A percentile compares a stretch with the other conserved stretches of the same genome.
Evolutionary conservation across 2,329 filamentous ascomycete species (phyloP).

Genomic region (Diaporthe citri): DNA sequence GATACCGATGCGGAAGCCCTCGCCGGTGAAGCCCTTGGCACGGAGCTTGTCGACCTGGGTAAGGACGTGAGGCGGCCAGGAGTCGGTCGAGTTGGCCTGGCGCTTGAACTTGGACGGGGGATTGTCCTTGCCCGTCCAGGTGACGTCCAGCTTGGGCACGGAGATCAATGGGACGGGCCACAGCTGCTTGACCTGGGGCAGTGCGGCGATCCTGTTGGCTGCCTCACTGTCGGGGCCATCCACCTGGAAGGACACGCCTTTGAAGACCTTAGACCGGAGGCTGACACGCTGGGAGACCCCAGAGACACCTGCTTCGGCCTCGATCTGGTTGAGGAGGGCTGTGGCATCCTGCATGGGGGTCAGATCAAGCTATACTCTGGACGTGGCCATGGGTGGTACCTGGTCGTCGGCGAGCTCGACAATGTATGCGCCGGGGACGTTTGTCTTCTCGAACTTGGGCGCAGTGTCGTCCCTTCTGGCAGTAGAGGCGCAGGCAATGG

Average conservation of each 20-base stretch:
- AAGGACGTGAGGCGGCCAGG: conserved; percentile 47
- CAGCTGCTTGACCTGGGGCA: conserved; percentile 46
- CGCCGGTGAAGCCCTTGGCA: conserved; percentile 57
- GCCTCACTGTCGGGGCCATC: conserved; percentile 31
- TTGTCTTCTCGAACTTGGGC: background rate
- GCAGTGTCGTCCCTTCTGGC: background rate
- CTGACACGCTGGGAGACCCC: conserved; percentile 40
- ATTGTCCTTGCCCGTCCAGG: conserved; percentile 11
- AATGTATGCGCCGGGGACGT: conserved; percentile 40
- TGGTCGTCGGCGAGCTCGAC: conserved; percentile 44
- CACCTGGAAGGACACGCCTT: conserved; percentile 43
- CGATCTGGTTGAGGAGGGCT: conserved; percentile 41
- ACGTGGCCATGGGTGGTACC: background rate
- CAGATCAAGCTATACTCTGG: background rate
- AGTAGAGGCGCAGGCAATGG: conserved; percentile 6
- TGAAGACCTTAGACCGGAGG: conserved; percentile 44
- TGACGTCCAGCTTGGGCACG: conserved; percentile 26
- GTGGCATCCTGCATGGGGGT: conserved; percentile 30
- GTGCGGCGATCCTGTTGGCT: conserved; percentile 43
- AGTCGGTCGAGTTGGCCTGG: conserved; percentile 35
- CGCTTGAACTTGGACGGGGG: conserved; percentile 25
- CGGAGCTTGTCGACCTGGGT: conserved; percentile 56
- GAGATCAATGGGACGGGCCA: conserved; percentile 48
- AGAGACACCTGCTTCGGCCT: conserved; percentile 35
- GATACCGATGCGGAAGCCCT: conserved; percentile 58